These are phyloP conservation scores for Fennellomyces sp. DNA, from an alignment of 371 early-diverging fungal genomes.

Conservation along the genomic window DNA sequence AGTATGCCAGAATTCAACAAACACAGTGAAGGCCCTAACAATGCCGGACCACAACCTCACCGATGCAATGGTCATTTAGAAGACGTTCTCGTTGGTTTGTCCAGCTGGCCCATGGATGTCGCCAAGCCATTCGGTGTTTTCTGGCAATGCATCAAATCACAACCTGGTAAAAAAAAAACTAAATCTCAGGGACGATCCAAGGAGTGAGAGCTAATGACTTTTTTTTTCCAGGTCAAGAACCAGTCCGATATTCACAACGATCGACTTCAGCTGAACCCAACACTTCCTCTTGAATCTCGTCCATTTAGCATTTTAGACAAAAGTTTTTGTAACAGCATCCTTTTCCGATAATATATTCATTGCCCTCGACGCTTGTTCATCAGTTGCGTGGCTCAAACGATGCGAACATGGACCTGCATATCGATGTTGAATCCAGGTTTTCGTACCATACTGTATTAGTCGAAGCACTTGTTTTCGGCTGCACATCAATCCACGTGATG, in stretches of 20 bases:
- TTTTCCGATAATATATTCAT: no score
- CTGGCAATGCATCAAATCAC: constrained; percentile 15
- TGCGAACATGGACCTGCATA: no score
- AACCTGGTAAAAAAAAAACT: constrained; percentile 12
- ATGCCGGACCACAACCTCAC: constrained; percentile 5
- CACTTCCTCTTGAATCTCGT: no score
- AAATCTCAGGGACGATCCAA: background rate
- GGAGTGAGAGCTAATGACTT: background rate
- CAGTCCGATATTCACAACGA: constrained; percentile 4
- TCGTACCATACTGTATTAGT: no score
- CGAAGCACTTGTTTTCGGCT: no score
- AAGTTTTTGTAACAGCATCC: no score
- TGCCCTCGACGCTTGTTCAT: no score
- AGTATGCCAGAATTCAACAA: constrained; percentile 10
- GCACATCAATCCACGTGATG: no score
- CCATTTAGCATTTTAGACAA: no score
- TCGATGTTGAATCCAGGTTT: no score
- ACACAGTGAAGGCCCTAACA: constrained; percentile 14
- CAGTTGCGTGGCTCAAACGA: no score
- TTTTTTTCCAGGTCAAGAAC: constrained; percentile 10
- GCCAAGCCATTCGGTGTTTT: constrained; percentile 39
- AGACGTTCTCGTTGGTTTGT: constrained; percentile 43
- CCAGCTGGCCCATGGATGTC: constrained; percentile 49
- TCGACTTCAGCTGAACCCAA: no score
- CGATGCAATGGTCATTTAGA: constrained; percentile 53